A percentile compares a stretch with the other conserved stretches of the same genome.
These are phyloP conservation scores for Erigeron canadensis DNA, from an alignment of 129 eudicot species.

Conservation along the genomic window DNA sequence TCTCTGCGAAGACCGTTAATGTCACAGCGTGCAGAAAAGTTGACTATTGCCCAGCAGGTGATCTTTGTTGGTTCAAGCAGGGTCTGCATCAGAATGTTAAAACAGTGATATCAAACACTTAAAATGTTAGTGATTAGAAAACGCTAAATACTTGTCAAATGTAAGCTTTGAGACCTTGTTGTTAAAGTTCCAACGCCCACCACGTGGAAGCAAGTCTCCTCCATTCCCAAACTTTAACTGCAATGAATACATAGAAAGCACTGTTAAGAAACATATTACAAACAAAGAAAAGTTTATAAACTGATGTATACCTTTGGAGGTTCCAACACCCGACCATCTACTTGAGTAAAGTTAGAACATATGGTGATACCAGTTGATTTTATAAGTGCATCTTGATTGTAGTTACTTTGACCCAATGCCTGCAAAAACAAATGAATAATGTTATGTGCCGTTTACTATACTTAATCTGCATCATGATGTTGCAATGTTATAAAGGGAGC, in stretches of 20 bases:
- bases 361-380: conserved; percentile 68
- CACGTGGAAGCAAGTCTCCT: conserved; percentile 55
- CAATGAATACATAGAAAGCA: conserved; percentile 19
- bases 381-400: conserved; percentile 57
- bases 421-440: background rate
- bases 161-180: conserved; percentile 43
- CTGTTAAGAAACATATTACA: background rate
- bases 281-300: background rate
- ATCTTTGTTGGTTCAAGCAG: conserved; percentile 53
- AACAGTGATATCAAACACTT: background rate
- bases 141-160: background rate
- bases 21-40: conserved; percentile 85
- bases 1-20: conserved; percentile 33
- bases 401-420: conserved; percentile 37
- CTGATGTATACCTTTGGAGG: conserved; percentile 59
- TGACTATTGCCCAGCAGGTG: conserved; percentile 63
- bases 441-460: background rate
- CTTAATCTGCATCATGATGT: background rate
- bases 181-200: conserved; percentile 76
- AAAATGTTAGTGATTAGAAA: background rate
- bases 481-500: background rate
- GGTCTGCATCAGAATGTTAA: conserved; percentile 34
- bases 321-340: conserved; percentile 64
- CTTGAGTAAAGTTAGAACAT: conserved; percentile 45
- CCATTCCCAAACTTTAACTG: conserved; percentile 68